These are phyloP conservation scores for sunflower (Helianthus annuus) DNA, from an alignment of 129 eudicot genomes.

Conservation along the genomic window HanXRQr2.0-SUNRISE NC_035433.2:132557373-132557872, in stretches of 20 bases:
- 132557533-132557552: constrained; percentile 13
- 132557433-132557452: too few relatives aligned
- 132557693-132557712: not conserved
- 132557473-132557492: constrained; percentile 8
- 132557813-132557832: too few relatives aligned
- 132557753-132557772: constrained; percentile 11
- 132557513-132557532: constrained; percentile 5
- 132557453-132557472: too few relatives aligned
- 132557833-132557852: too few relatives aligned
- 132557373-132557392: too few relatives aligned
- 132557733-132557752: constrained; percentile 11
- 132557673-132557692: not conserved
- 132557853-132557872: too few relatives aligned
- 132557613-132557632: not conserved
- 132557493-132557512: constrained; percentile 24
- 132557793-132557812: not conserved
- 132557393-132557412: too few relatives aligned
- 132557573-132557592: not conserved
- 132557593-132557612: not conserved
- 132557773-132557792: not conserved
- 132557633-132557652: constrained; percentile 1
- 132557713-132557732: not conserved
- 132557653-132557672: not conserved
- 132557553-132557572: not conserved
- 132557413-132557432: too few relatives aligned